Conservation (phyloP, 495 filamentous ascomycete genomes). For the Thermochaetoides thermophila region DNA sequence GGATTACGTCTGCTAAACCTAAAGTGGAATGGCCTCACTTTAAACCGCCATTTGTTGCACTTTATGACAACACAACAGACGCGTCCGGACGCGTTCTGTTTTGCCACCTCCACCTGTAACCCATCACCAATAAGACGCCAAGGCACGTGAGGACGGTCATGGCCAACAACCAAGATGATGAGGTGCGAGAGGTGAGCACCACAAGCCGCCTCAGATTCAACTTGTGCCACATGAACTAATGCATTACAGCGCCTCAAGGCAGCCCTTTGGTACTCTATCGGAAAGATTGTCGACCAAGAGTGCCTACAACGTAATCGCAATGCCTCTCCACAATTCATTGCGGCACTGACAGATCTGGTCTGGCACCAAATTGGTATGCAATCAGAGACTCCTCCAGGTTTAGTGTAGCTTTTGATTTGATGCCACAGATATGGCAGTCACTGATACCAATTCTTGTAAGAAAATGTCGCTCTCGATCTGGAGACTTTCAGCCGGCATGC, state of each 20-base stretch:
- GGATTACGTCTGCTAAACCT: no score
- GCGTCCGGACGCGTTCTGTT: no score
- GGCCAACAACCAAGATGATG: constrained; percentile 20
- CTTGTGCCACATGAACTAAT: neutral
- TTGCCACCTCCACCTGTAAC: neutral
- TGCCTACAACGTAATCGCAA: constrained; percentile 60
- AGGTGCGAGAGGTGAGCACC: constrained; percentile 13
- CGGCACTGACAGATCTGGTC: constrained; percentile 76
- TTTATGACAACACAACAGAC: constrained; percentile 4
- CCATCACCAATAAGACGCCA: constrained; percentile 3
- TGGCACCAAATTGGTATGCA: constrained; percentile 73
- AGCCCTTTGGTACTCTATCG: constrained; percentile 82
- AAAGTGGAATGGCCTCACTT: no score
- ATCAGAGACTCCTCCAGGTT: neutral
- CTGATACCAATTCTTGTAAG: constrained; percentile 22
- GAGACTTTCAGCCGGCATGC: constrained; percentile 80
- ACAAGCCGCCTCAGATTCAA: neutral
- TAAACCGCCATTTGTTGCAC: no score
- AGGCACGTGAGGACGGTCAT: constrained; percentile 5
- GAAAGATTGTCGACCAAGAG: constrained; percentile 82
- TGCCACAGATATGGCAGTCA: no score
- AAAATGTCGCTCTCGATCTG: constrained; percentile 59
- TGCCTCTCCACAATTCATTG: constrained; percentile 92
- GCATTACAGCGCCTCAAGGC: constrained; percentile 64
- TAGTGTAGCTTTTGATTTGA: no score